Conservation (phyloP, 2,329 filamentous ascomycete genomes). For the Fusarium transvaalense region DNA sequence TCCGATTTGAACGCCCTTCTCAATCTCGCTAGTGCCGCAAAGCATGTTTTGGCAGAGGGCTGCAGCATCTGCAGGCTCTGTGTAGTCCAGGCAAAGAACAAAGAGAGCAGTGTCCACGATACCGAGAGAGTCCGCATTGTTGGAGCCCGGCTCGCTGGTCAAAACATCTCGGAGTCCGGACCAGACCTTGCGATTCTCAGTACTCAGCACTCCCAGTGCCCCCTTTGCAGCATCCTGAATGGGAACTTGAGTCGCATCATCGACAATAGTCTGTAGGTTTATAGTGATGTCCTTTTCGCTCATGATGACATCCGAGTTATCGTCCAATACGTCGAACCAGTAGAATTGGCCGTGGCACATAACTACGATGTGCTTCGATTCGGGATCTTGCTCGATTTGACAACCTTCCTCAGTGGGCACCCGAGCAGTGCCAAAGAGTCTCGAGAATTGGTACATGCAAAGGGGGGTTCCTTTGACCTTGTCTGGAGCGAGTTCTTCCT, state of each 20-base stretch:
- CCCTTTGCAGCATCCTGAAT: slow-evolving; percentile 97
- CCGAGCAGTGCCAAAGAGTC: slow-evolving; percentile 92
- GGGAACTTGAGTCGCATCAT: slow-evolving; percentile 88
- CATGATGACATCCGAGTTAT: slow-evolving; percentile 97
- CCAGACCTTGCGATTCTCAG: slow-evolving; percentile 97
- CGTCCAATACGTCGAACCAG: slow-evolving; percentile 97
- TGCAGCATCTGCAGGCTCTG: slow-evolving; percentile 82
- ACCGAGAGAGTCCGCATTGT: slow-evolving; percentile 95
- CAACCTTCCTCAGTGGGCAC: slow-evolving; percentile 96
- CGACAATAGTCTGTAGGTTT: slow-evolving; percentile 91
- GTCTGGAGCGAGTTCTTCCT: slow-evolving; percentile 93
- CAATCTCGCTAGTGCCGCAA: slow-evolving; percentile 91
- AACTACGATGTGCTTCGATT: slow-evolving; percentile 93
- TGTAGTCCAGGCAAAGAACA: slow-evolving; percentile 91
- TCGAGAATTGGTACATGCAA: slow-evolving; percentile 98
- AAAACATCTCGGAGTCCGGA: slow-evolving; percentile 90
- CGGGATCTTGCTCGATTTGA: slow-evolving; percentile 93
- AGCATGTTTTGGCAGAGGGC: slow-evolving; percentile 99
- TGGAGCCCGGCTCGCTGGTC: slow-evolving; percentile 86
- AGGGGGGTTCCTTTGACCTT: slow-evolving; percentile 84
- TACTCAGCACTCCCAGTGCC: slow-evolving; percentile 91
- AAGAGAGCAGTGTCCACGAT: slow-evolving; percentile 97
- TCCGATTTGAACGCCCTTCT: slow-evolving; percentile 93
- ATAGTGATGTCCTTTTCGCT: slow-evolving; percentile 92
- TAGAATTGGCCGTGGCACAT: slow-evolving; percentile 97